Evolutionary conservation across 2,329 filamentous ascomycete genomes (phyloP), one percentile per base, ranked within the genome.

Genomic region (Pseudocercospora crystallina): DNA sequence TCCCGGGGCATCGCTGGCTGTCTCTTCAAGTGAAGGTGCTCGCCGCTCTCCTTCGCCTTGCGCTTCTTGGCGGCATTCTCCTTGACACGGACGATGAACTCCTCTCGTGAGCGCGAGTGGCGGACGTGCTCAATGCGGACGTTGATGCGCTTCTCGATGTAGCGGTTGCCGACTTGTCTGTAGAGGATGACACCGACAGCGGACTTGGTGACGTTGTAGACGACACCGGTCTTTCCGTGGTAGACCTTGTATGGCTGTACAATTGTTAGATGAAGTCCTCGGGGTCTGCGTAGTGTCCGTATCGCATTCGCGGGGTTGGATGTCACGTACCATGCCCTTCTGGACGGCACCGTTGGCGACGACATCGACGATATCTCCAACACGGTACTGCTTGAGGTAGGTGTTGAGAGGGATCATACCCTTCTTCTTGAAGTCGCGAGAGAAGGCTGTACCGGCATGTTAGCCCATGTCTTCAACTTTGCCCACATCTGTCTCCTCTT

Each of bases 141-240:
- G 86, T 96, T 97, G 82, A 99, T 86, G 77, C 94, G 92, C 90
- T 99, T 99, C 89, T 99, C 94, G 76, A 99, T 83, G 86, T 96
- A 99, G 73, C 92, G 89, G 87, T 97, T 94, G 80, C 91, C 90
- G 76, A 99, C 94, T 78, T 95, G 90, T 86, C 96, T 96, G 88
- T 95, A 92, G 80, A 99, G 89, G 80, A 99, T 96, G 77, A 99
- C 88, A 71, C 94, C 94, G 74, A 99, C 90, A 64, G 94, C 89
- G 69, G 84, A 88, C 86, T 96, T 96, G 80, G 92, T 94, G 71
- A 99, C 94, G 83, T 99, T 99, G 89, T 71, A 72, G 68, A 73
- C 62, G 58, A 73, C 68, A 58, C 70, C 71, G 61, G 91, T 96
- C 89, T 97, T 97, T 73, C 92, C 94, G 84, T 97, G 91, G 87